Evolutionary conservation across 2,329 filamentous ascomycete genomes (phyloP), one percentile per base, ranked within the genome.

Genomic region (Metarhizium humberi): DNA sequence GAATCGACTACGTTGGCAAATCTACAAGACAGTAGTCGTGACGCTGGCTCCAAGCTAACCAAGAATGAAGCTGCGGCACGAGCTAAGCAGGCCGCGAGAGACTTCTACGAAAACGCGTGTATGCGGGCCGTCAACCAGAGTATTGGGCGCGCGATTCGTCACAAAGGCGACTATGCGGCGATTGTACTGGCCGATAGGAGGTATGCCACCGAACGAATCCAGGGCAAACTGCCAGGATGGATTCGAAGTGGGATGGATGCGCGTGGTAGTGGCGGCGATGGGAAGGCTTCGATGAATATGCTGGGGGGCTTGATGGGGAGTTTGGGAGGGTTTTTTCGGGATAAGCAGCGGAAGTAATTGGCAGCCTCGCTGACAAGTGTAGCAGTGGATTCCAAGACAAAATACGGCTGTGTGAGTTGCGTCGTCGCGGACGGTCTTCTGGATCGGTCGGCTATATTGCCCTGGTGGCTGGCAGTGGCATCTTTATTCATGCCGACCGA

Each of bases 61-160:
- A 59, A 63, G n/a, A 64, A 62, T 10, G 61, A 65, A 42, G 70
- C 67, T 2, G 54, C 56, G 3, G 54, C 58, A 1, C 59, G 53
- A 43, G 75, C 74, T 0, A 84, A 82, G 62, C 76, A 80, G 61
- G 74, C 85, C 4, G 85, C 87, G 2, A 76, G 86, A 53, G 88
- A 92, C 58, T 95, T 90, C 66, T 95, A 95, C 66, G 91, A 96
- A 68, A 97, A 97, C 67, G 84, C 90, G 0, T 96, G 92, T 69
- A 96, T 99, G 92, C 80, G 94, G 43, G 90, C 92, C 4, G 94
- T 99, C 4, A 99, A 99, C 69, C 94, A 99, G 74, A 94, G 90
- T 66, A 92, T 99, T 62, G 94, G 94, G 1, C 78, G 94, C 56
- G 94, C 91, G 1, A 96, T 99, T 63, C 78, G 94, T 50, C 94